phyloP scores from a whole-genome alignment of 2,329 filamentous ascomycete species.

The Aspergillus pseudoterreus region DNA sequence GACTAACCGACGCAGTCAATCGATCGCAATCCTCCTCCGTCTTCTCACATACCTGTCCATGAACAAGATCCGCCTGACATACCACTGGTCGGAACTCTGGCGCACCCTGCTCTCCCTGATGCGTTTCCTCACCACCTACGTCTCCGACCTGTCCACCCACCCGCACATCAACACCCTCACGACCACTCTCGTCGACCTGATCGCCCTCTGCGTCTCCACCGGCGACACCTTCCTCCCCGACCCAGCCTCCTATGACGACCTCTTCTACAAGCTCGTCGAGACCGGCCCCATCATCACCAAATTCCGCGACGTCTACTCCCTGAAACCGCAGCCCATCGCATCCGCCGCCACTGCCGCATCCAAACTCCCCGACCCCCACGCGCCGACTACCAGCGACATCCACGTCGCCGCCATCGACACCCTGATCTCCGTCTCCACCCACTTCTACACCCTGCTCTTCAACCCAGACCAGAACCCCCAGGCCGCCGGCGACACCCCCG shows the following conservation, averaged over 20 bases:
- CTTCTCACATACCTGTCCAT: conserved; percentile 80
- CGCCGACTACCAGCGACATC: conserved; percentile 19
- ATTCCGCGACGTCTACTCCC: conserved; percentile 73
- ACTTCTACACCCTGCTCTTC: conserved; percentile 79
- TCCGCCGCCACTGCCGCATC: conserved; percentile 12
- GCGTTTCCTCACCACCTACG: conserved; percentile 85
- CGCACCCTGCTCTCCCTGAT: conserved; percentile 81
- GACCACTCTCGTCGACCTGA: conserved; percentile 72
- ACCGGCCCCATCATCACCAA: conserved; percentile 76
- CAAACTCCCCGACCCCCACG: conserved; percentile 10
- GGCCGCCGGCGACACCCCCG: conserved; percentile 14
- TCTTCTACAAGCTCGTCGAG: conserved; percentile 98
- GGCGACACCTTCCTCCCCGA: conserved; percentile 90
- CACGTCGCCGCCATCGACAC: conserved; percentile 73
- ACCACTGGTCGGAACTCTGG: conserved; percentile 97
- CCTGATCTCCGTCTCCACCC: conserved; percentile 70
- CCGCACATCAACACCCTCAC: conserved; percentile 70
- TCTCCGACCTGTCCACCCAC: conserved; percentile 67
- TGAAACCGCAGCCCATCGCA: conserved; percentile 24
- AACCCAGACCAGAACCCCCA: conserved; percentile 46
- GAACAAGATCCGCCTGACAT: conserved; percentile 73
- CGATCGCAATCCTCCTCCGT: conserved; percentile 75
- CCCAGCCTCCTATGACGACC: conserved; percentile 83
- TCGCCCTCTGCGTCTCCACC: conserved; percentile 77
- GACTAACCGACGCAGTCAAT: conserved; percentile 48